phyloP scores from a whole-genome alignment of 2,329 filamentous ascomycete genomes.

The Dothistroma pini region DNA sequence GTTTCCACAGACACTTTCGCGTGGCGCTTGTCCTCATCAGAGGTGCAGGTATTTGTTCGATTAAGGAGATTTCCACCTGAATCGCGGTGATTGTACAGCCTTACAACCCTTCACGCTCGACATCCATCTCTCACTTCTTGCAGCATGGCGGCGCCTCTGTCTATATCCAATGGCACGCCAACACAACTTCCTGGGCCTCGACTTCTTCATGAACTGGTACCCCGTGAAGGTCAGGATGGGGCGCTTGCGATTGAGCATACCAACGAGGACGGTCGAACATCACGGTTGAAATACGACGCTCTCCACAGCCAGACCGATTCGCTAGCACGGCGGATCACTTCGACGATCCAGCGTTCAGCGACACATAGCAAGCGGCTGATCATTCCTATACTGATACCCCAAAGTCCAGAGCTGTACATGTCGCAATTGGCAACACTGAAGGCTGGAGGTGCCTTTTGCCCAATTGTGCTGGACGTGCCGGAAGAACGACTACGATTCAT shows the following conservation, averaged over 20 bases:
- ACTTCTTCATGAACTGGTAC: slow-evolving; percentile 62
- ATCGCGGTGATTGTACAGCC: background rate
- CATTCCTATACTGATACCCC: slow-evolving; percentile 73
- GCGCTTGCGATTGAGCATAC: slow-evolving; percentile 63
- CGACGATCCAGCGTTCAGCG: slow-evolving; percentile 16
- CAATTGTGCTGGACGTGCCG: slow-evolving; percentile 74
- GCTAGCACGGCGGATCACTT: slow-evolving; percentile 53
- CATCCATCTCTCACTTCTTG: background rate
- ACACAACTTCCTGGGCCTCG: slow-evolving; percentile 51
- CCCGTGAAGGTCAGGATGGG: slow-evolving; percentile 35
- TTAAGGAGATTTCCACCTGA: background rate
- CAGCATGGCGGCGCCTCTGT: slow-evolving; percentile 36
- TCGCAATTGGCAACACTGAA: slow-evolving; percentile 74
- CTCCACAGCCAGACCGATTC: slow-evolving; percentile 57
- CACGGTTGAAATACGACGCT: slow-evolving; percentile 57
- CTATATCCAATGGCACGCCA: slow-evolving; percentile 58
- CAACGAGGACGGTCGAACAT: slow-evolving; percentile 44
- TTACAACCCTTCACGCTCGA: background rate
- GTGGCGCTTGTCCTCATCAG: slow-evolving; percentile 2
- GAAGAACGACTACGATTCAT: slow-evolving; percentile 76
- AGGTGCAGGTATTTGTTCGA: background rate
- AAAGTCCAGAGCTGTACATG: slow-evolving; percentile 74
- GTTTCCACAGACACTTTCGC: background rate
- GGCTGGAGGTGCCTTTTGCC: slow-evolving; percentile 80
- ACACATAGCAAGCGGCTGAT: slow-evolving; percentile 41